A percentile compares a stretch with the other conserved stretches of the same genome.
Evolutionary conservation across 2,329 filamentous ascomycete species (phyloP).

Genomic region (Clarireedia monteithiana): DNA sequence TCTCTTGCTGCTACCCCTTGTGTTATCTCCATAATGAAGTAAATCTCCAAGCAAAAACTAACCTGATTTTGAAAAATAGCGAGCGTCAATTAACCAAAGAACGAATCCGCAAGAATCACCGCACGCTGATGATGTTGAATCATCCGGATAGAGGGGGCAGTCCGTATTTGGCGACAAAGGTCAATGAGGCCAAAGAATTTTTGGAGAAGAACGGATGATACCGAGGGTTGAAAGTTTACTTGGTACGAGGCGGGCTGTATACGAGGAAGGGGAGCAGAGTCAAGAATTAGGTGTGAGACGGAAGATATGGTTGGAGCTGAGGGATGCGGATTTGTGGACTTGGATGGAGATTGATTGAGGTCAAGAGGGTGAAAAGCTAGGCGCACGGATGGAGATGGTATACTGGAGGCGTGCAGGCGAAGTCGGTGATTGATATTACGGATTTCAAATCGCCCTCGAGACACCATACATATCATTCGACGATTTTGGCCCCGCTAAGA

Average conservation of each 20-base stretch:
- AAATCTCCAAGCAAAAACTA: background rate
- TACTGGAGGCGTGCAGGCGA: too few species aligned
- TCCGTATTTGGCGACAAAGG: conserved; percentile 92
- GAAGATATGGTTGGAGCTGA: background rate
- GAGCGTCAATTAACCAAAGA: conserved; percentile 86
- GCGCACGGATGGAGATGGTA: too few species aligned
- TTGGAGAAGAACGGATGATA: conserved; percentile 61
- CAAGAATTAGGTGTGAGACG: background rate
- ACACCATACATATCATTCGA: too few species aligned
- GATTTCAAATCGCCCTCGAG: too few species aligned
- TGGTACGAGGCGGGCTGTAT: background rate
- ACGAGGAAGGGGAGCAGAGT: background rate
- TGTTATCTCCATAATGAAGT: too few species aligned
- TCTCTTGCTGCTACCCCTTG: background rate
- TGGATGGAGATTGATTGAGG: too few species aligned
- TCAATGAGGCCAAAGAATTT: conserved; percentile 97
- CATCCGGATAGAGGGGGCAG: conserved; percentile 96
- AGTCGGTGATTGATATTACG: too few species aligned
- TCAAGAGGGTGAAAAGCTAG: too few species aligned
- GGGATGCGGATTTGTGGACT: too few species aligned
- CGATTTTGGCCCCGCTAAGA: too few species aligned
- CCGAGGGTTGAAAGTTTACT: background rate
- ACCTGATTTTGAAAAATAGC: conserved; percentile 38
- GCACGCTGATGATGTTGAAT: conserved; percentile 93
- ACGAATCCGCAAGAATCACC: conserved; percentile 90